These are phyloP conservation scores for Daldinia eschscholtzii DNA, from an alignment of 2,329 filamentous ascomycete genomes.

Conservation along the genomic window DNA sequence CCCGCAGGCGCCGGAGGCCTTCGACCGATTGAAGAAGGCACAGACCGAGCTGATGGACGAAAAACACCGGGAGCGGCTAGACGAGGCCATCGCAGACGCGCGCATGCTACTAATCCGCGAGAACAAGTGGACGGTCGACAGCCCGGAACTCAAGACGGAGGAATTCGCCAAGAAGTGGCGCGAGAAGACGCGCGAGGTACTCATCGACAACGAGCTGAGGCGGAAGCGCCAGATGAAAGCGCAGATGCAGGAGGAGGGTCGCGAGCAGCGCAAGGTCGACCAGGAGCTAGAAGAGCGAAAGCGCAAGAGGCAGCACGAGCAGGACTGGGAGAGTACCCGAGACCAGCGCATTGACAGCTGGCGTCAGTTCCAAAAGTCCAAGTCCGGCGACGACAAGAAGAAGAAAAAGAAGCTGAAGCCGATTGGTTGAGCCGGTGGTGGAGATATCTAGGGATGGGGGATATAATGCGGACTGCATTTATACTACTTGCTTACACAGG, in stretches of 20 bases:
- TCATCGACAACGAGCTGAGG: slow-evolving; percentile 92
- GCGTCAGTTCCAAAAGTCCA: slow-evolving; percentile 89
- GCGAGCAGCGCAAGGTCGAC: slow-evolving; percentile 87
- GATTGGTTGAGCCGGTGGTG: slow-evolving; percentile 60
- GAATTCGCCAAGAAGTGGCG: slow-evolving; percentile 89
- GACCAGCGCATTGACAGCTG: slow-evolving; percentile 94
- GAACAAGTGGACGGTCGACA: slow-evolving; percentile 91
- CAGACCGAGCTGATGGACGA: slow-evolving; percentile 93
- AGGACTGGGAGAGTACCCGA: slow-evolving; percentile 93
- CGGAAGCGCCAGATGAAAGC: slow-evolving; percentile 88
- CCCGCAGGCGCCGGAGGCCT: slow-evolving; percentile 89
- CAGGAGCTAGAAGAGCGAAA: slow-evolving; percentile 85
- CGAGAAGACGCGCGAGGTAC: slow-evolving; percentile 87
- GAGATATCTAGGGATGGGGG: background rate
- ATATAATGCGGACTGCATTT: background rate
- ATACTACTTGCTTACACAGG: slow-evolving; percentile 19
- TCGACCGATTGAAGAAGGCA: slow-evolving; percentile 95
- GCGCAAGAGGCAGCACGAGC: slow-evolving; percentile 89
- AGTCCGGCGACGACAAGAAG: slow-evolving; percentile 67
- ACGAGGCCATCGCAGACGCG: slow-evolving; percentile 96
- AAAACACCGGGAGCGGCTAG: slow-evolving; percentile 86
- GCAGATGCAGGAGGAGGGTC: slow-evolving; percentile 95
- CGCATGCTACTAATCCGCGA: slow-evolving; percentile 95
- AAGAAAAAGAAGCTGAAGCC: slow-evolving; percentile 80
- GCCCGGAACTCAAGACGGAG: slow-evolving; percentile 84